phyloP scores from a whole-genome alignment of 164 flowering plant genomes.

The Nymphaea colorata region DNA sequence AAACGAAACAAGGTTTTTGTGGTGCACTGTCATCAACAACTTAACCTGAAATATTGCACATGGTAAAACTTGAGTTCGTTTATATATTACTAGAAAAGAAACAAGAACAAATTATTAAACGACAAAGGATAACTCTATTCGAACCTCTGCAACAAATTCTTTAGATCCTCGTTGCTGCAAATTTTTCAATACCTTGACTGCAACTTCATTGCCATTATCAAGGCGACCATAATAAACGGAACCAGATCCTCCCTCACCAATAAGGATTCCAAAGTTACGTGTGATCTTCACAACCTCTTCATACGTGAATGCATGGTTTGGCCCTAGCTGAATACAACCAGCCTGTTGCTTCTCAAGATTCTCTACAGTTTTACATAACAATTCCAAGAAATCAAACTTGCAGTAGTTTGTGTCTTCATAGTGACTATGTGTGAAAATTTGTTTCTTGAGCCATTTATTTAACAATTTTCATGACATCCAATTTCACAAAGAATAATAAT shows the following conservation, averaged over 20 bases:
- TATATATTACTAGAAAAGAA: background rate
- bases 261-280: conserved; percentile 17
- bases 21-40: conserved; percentile 33
- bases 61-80: background rate
- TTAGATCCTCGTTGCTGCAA: conserved; percentile 23
- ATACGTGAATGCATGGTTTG: conserved; percentile 14
- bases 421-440: background rate
- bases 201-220: conserved; percentile 22
- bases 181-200: conserved; percentile 39
- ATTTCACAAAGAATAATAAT: no score
- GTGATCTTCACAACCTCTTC: conserved; percentile 26
- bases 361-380: background rate
- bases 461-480: no score
- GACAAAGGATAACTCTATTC: background rate
- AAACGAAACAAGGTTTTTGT: conserved; percentile 31
- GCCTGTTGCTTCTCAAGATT: background rate
- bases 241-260: conserved; percentile 46
- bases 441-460: no score
- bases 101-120: background rate
- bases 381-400: background rate
- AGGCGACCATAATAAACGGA: conserved; percentile 29
- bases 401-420: no score
- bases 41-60: conserved; percentile 18
- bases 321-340: background rate
- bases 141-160: conserved; percentile 32